Evolutionary conservation across 2,329 filamentous ascomycete species (phyloP).

Genomic region (Aphanoascus verrucosus): DNA sequence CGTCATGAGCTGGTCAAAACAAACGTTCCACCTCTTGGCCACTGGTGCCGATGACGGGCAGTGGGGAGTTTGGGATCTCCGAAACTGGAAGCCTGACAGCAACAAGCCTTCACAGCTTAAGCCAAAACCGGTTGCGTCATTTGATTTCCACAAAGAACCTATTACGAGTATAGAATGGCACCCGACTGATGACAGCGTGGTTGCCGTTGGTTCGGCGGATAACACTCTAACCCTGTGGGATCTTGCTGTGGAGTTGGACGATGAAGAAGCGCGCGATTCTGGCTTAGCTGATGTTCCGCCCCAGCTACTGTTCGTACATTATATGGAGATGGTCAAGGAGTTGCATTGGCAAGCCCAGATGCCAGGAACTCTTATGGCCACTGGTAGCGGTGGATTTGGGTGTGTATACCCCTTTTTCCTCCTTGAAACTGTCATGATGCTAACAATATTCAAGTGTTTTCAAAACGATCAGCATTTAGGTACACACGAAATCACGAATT

Average conservation of each 20-base stretch:
- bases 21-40: constrained; percentile 80
- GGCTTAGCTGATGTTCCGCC: constrained; percentile 84
- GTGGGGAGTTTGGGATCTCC: constrained; percentile 93
- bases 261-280: constrained; percentile 86
- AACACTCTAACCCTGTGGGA: constrained; percentile 96
- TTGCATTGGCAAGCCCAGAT: constrained; percentile 97
- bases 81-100: constrained; percentile 73
- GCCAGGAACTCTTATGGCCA: constrained; percentile 77
- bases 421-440: constrained; percentile 1
- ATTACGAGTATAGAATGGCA: constrained; percentile 97
- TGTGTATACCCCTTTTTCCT: constrained; percentile 26
- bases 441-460: constrained; percentile 49
- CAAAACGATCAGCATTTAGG: constrained; percentile 68
- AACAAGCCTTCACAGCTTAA: constrained; percentile 40
- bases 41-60: constrained; percentile 87
- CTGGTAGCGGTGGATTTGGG: constrained; percentile 74
- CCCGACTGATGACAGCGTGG: constrained; percentile 89
- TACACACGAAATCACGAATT: too few relatives aligned
- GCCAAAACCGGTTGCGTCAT: constrained; percentile 79
- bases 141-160: constrained; percentile 91
- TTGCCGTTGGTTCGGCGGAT: constrained; percentile 83
- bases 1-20: constrained; percentile 87
- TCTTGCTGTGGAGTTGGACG: constrained; percentile 88
- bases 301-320: constrained; percentile 92
- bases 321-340: constrained; percentile 90